phyloP scores from a whole-genome alignment of 768 basidiomycete species.

The Kwoniella sp. region DNA sequence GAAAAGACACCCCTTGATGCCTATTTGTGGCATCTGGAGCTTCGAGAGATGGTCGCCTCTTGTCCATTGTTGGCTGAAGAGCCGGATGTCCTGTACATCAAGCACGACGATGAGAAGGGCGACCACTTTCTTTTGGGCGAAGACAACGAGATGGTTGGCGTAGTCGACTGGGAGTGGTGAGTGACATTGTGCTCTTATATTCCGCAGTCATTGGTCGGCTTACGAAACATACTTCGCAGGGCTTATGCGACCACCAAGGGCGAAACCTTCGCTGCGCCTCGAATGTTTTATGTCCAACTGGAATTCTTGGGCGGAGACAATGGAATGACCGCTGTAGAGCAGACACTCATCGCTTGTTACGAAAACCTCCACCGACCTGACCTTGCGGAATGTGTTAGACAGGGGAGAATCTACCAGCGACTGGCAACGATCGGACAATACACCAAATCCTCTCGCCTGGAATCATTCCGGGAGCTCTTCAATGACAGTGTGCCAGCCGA shows the following conservation, averaged over 20 bases:
- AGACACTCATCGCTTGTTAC: neutral
- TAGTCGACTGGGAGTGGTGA: constrained; percentile 48
- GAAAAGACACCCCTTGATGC: neutral
- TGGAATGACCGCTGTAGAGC: neutral
- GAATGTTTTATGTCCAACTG: neutral
- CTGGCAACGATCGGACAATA: neutral
- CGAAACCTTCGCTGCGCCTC: constrained; percentile 6
- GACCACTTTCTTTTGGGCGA: constrained; percentile 41
- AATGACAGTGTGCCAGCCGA: neutral
- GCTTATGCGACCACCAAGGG: constrained; percentile 11
- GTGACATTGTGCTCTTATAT: neutral
- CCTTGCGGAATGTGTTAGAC: constrained; percentile 10
- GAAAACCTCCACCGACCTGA: neutral
- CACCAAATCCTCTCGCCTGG: neutral
- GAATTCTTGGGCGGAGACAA: neutral
- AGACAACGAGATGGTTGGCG: constrained; percentile 22
- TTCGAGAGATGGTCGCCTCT: neutral
- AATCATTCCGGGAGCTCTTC: constrained; percentile 1
- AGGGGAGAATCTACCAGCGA: constrained; percentile 9
- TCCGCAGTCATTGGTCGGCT: neutral
- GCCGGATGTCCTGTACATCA: constrained; percentile 15
- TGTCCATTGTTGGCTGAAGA: neutral
- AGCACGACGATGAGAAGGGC: constrained; percentile 31
- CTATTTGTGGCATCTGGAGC: constrained; percentile 9
- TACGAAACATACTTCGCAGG: neutral